These are phyloP conservation scores for Chalciporus chontae DNA, from an alignment of 768 basidiomycete species.

Conservation along the genomic window DNA sequence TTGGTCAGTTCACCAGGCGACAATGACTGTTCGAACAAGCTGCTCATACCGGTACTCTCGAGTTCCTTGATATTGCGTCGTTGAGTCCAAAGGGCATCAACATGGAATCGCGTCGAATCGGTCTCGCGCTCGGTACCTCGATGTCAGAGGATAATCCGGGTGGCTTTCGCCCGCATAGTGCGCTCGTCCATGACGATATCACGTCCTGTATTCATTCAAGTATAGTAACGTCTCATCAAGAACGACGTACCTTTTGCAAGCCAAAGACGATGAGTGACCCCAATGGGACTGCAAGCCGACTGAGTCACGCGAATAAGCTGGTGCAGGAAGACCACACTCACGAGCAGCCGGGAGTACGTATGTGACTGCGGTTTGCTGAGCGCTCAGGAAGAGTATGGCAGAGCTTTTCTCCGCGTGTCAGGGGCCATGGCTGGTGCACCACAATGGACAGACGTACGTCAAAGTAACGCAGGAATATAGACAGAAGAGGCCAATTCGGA, in stretches of 20 bases:
- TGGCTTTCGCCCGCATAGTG: constrained; percentile 8
- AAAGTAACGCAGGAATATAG: constrained; percentile 42
- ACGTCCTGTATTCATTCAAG: constrained; percentile 33
- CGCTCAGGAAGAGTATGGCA: constrained; percentile 36
- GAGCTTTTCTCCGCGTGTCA: constrained; percentile 27
- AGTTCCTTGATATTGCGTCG: constrained; percentile 6
- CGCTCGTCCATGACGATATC: constrained; percentile 31
- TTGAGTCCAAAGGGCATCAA: neutral
- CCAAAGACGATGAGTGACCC: constrained; percentile 47
- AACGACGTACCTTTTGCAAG: constrained; percentile 40
- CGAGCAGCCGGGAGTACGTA: constrained; percentile 51
- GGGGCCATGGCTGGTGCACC: neutral
- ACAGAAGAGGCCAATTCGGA: constrained; percentile 43
- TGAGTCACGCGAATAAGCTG: neutral
- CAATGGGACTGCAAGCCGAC: constrained; percentile 42
- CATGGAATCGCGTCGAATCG: constrained; percentile 12
- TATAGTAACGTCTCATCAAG: neutral
- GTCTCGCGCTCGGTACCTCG: constrained; percentile 25
- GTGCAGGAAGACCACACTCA: constrained; percentile 25
- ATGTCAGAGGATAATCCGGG: constrained; percentile 7
- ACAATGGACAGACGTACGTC: constrained; percentile 31
- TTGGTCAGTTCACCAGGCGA: constrained; percentile 3
- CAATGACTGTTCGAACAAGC: neutral
- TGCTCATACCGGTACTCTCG: constrained; percentile 10
- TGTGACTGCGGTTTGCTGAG: constrained; percentile 29